phyloP scores from a whole-genome alignment of 768 basidiomycete genomes.

The Naematelia encephala region DNA sequence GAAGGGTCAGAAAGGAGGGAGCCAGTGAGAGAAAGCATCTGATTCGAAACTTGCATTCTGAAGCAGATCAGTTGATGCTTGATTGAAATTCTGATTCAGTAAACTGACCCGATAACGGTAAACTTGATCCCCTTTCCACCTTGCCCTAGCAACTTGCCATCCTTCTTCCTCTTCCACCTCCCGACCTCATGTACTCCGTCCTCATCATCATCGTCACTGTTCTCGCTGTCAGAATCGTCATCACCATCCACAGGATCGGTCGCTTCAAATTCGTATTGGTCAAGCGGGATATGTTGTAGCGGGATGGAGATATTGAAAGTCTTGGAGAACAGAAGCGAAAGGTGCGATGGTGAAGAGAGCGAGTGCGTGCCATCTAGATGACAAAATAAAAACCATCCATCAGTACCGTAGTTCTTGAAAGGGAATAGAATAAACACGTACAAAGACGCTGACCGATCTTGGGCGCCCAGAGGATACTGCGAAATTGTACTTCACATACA shows the following conservation, averaged over 20 bases:
- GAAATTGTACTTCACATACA: constrained; percentile 69
- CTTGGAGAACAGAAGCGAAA: constrained; percentile 80
- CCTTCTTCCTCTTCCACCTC: constrained; percentile 72
- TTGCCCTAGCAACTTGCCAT: constrained; percentile 68
- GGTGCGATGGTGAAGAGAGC: constrained; percentile 85
- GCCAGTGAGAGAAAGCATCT: constrained; percentile 85
- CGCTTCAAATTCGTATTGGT: constrained; percentile 81
- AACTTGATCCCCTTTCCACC: constrained; percentile 68
- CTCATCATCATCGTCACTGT: constrained; percentile 31
- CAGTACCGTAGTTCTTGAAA: constrained; percentile 3
- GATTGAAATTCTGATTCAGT: not conserved
- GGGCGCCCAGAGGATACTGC: constrained; percentile 86
- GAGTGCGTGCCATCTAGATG: constrained; percentile 76
- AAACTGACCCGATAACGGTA: constrained; percentile 77
- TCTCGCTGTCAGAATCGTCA: constrained; percentile 21
- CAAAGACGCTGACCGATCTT: constrained; percentile 74
- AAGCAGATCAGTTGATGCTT: not conserved
- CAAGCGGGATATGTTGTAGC: constrained; percentile 77
- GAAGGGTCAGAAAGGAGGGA: constrained; percentile 33
- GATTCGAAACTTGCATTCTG: constrained; percentile 83
- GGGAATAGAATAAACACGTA: constrained; percentile 37
- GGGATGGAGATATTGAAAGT: constrained; percentile 97
- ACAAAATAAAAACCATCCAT: constrained; percentile 2
- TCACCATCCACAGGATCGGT: constrained; percentile 52
- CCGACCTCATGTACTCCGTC: constrained; percentile 58